These are phyloP conservation scores for Grigorovia humatica DNA, from an alignment of 805 yeast genomes.

Conservation along the genomic window DNA sequence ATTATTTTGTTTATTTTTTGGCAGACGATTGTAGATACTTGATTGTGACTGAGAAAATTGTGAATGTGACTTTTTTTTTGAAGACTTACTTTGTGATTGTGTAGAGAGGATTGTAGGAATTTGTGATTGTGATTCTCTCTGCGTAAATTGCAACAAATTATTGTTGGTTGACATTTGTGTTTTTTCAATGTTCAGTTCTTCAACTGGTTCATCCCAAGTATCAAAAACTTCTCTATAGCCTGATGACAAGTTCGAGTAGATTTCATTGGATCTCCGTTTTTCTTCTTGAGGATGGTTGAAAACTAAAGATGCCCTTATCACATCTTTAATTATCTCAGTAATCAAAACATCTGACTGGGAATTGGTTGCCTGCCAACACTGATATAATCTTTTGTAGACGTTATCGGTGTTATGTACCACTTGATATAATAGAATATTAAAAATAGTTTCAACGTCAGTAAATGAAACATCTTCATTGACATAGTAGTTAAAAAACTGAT, in stretches of 20 bases:
- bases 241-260: constrained; percentile 5
- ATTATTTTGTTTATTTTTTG: not conserved
- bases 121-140: constrained; percentile 15
- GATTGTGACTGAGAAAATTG: not conserved
- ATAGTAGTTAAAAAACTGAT: constrained; percentile 21
- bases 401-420: constrained; percentile 11
- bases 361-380: constrained; percentile 22
- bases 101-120: constrained; percentile 26
- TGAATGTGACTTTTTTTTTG: constrained; percentile 3
- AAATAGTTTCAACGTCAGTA: constrained; percentile 8
- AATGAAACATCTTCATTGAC: constrained; percentile 14
- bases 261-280: not conserved
- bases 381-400: constrained; percentile 18
- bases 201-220: constrained; percentile 15
- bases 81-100: constrained; percentile 8
- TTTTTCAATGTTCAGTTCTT: constrained; percentile 6
- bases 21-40: not conserved
- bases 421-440: constrained; percentile 13
- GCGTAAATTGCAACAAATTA: constrained; percentile 9
- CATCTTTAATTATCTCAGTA: constrained; percentile 12
- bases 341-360: constrained; percentile 11
- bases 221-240: constrained; percentile 13
- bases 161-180: not conserved
- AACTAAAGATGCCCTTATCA: constrained; percentile 11
- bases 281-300: constrained; percentile 7